Evolutionary conservation across 768 basidiomycete species (phyloP), one percentile per base, ranked within the genome.

Genomic region (Amanita molliuscula): DNA sequence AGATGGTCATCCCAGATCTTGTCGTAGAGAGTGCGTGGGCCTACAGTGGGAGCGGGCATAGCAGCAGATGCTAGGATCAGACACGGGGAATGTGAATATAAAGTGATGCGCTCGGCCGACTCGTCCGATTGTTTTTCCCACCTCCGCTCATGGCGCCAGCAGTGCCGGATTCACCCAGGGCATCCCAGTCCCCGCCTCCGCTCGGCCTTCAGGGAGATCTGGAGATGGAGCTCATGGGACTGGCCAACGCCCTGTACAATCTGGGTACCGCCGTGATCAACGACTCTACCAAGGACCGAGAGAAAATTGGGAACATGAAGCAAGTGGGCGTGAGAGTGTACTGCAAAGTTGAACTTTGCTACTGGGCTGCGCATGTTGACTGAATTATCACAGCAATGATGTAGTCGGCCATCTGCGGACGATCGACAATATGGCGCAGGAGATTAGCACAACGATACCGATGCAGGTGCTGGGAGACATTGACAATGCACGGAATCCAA

Each of bases 1-100:
- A 95, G 80, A 69, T 97, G 95, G 64, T 97, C 92, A 56, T 96
- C 91, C 82, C 89, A 96, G 55, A 97, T 91, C 72, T 97, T 97
- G 69, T 98, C 95, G 67, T 97, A 96, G 26, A 98, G 74, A 31
- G 95, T 97, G 54, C 91, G 82, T 8, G 91, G 90, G 18, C 73
- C 67, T 48, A 66, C 53, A 35, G 68, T 56, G 15, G 43, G 51
- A 23, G 68, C 63, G 46, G 65, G 44, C 51, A 53, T 40, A 42
- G 36, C 16, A 52, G 8, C 6, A 5, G 20, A 16, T 10, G 11
- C 10, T 1, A 3, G 11, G 23, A 8, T 11, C 16, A 16, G 18
- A 9, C 3, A 16, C 13, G 20, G 16, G 42, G n/a, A 11, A 36
- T n/a, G n/a, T n/a, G n/a, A 28, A 35, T 31, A 35, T 35, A 23